Conservation (phyloP, 352 stramenopile species). For the Pythium guiyangense region DNA sequence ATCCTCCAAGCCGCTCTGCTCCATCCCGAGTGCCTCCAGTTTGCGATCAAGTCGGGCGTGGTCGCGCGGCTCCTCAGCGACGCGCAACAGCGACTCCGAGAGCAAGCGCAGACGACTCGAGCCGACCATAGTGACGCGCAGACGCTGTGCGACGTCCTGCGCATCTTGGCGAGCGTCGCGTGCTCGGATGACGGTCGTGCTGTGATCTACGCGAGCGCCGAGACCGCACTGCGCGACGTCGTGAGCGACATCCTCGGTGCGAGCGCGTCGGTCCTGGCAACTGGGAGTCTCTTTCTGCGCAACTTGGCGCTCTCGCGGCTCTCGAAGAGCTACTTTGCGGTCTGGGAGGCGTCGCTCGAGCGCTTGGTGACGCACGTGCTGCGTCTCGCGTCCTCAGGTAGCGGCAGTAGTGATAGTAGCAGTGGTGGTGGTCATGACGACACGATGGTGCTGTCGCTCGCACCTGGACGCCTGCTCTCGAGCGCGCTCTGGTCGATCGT, state of each 20-base stretch:
- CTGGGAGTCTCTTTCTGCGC: slow-evolving; percentile 42
- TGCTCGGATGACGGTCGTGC: slow-evolving; percentile 40
- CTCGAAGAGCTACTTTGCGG: slow-evolving; percentile 44
- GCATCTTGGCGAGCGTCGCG: slow-evolving; percentile 35
- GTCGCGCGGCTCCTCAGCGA: slow-evolving; percentile 30
- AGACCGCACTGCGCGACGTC: no score
- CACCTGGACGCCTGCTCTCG: slow-evolving; percentile 18
- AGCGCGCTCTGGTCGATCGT: no score
- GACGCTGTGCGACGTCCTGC: slow-evolving; percentile 37
- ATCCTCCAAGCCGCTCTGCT: slow-evolving; percentile 43
- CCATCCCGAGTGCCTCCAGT: slow-evolving; percentile 43
- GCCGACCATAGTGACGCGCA: slow-evolving; percentile 22
- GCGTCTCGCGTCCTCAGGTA: not conserved
- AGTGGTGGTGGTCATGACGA: not conserved
- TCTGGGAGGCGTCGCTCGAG: slow-evolving; percentile 53
- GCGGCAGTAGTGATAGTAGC: not conserved
- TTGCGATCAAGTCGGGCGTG: slow-evolving; percentile 36
- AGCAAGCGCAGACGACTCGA: slow-evolving; percentile 29
- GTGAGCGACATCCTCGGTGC: slow-evolving; percentile 36
- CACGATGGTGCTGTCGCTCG: not conserved
- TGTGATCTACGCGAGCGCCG: slow-evolving; percentile 34
- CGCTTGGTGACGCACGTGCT: slow-evolving; percentile 26
- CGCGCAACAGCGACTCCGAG: slow-evolving; percentile 33
- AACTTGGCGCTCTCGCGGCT: slow-evolving; percentile 55
- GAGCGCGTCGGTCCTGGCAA: slow-evolving; percentile 18